Percentiles rank a stretch among this genome's conserved stretches.
Evolutionary conservation across 2,329 filamentous ascomycete species (phyloP).

Genomic region (Fusarium circinatum): DNA sequence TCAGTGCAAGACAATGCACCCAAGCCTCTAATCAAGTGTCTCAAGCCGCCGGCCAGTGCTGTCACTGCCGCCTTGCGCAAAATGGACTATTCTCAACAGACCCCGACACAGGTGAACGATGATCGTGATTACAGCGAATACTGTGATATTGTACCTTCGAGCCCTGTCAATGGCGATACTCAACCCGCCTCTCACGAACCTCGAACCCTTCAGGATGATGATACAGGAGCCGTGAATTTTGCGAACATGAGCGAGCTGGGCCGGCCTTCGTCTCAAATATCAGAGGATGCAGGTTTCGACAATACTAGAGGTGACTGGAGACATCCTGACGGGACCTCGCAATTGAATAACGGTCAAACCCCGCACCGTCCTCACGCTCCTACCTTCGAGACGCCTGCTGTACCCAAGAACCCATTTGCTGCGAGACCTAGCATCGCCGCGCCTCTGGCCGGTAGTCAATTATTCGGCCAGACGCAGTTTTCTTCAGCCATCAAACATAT

Average conservation of each 20-base stretch:
- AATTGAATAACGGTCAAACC: conserved; percentile 47
- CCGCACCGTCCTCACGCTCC: conserved; percentile 44
- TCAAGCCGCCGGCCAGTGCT: conserved; percentile 31
- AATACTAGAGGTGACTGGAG: conserved; percentile 54
- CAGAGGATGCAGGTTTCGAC: conserved; percentile 54
- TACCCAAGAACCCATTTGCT: conserved; percentile 61
- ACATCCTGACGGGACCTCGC: conserved; percentile 48
- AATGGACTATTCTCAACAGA: conserved; percentile 61
- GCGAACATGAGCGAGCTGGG: conserved; percentile 49
- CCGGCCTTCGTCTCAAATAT: conserved; percentile 54
- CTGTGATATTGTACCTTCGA: conserved; percentile 45
- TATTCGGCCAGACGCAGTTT: conserved; percentile 65
- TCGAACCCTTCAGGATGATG: conserved; percentile 56
- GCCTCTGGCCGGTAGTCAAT: conserved; percentile 57
- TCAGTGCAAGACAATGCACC: conserved; percentile 36
- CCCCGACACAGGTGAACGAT: conserved; percentile 66
- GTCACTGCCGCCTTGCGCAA: conserved; percentile 42
- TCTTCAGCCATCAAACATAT: conserved; percentile 62
- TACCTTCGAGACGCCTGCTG: conserved; percentile 61
- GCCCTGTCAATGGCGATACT: conserved; percentile 40
- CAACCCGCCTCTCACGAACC: conserved; percentile 46
- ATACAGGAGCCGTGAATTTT: conserved; percentile 63
- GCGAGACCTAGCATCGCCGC: conserved; percentile 48
- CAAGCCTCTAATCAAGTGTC: conserved; percentile 26
- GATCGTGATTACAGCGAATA: conserved; percentile 65